Conservation (phyloP, 2,329 filamentous ascomycete species). For the Periconia digitata region DNA sequence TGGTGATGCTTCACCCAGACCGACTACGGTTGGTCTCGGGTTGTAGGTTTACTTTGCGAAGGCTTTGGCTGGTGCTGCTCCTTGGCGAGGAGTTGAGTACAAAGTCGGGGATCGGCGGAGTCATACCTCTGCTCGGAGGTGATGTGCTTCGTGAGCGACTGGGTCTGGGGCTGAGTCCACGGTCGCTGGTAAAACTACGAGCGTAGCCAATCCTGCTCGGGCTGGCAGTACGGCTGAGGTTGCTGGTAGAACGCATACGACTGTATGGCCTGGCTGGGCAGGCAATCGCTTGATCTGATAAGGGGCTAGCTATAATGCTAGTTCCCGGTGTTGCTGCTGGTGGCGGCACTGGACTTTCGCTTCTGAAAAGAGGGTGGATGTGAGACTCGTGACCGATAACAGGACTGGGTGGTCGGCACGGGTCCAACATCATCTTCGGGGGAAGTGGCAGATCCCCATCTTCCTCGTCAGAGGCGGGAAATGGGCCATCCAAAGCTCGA, state of each 20-base stretch:
- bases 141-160: conserved; percentile 31
- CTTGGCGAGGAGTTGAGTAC: conserved; percentile 45
- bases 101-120: conserved; percentile 47
- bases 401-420: conserved; percentile 42
- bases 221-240: conserved; percentile 22
- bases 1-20: neutral
- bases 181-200: conserved; percentile 25
- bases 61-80: conserved; percentile 37
- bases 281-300: conserved; percentile 64
- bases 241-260: conserved; percentile 38
- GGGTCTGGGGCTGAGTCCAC: conserved; percentile 19
- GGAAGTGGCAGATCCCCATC: conserved; percentile 33
- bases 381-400: conserved; percentile 61
- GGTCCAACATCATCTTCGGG: conserved; percentile 35
- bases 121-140: conserved; percentile 42
- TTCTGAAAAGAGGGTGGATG: conserved; percentile 77
- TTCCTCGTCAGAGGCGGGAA: conserved; percentile 26
- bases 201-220: conserved; percentile 26
- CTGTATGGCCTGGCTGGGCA: conserved; percentile 38
- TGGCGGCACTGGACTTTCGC: conserved; percentile 68
- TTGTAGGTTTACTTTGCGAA: conserved; percentile 30
- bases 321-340: conserved; percentile 67
- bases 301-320: conserved; percentile 69
- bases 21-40: conserved; percentile 6
- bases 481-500: conserved; percentile 57